Percentiles rank a stretch among this genome's conserved stretches.
These are phyloP conservation scores for Sanghuangporus sanghuang DNA, from an alignment of 1,284 basidiomycete genomes.

Conservation along the genomic window DNA sequence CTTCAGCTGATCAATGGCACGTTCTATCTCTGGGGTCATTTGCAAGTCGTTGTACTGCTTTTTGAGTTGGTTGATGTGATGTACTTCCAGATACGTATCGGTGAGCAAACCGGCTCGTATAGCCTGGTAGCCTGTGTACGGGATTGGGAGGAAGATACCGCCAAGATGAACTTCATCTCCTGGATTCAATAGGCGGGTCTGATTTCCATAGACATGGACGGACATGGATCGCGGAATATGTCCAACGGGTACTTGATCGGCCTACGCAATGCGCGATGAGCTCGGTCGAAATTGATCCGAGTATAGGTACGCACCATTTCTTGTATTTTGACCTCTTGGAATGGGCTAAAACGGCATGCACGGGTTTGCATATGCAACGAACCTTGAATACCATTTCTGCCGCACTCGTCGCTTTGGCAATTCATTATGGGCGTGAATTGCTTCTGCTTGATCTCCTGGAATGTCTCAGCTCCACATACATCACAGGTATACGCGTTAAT, in stretches of 20 bases:
- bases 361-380: conserved; percentile 98
- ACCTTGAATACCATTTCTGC: conserved; percentile 84
- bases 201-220: conserved; percentile 84
- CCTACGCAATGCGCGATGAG: conserved; percentile 40
- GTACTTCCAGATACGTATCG: conserved; percentile 94
- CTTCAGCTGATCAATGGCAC: conserved; percentile 66
- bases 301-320: conserved; percentile 73
- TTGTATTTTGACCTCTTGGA: conserved; percentile 98
- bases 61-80: conserved; percentile 91
- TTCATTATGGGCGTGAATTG: conserved; percentile 86
- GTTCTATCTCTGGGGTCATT: conserved; percentile 80
- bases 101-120: conserved; percentile 93
- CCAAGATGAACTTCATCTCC: conserved; percentile 94
- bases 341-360: conserved; percentile 95
- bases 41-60: conserved; percentile 98
- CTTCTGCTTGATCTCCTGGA: conserved; percentile 95
- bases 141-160: conserved; percentile 86
- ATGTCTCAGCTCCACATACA: conserved; percentile 96
- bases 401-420: conserved; percentile 84
- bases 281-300: neutral
- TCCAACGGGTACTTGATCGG: conserved; percentile 98
- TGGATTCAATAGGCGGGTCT: conserved; percentile 90
- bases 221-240: conserved; percentile 99
- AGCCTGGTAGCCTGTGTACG: conserved; percentile 85
- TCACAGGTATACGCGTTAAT: conserved; percentile 99